These are phyloP conservation scores for Cladobotryum mycophilum DNA, from an alignment of 2,329 filamentous ascomycete species.

Conservation along the genomic window DNA sequence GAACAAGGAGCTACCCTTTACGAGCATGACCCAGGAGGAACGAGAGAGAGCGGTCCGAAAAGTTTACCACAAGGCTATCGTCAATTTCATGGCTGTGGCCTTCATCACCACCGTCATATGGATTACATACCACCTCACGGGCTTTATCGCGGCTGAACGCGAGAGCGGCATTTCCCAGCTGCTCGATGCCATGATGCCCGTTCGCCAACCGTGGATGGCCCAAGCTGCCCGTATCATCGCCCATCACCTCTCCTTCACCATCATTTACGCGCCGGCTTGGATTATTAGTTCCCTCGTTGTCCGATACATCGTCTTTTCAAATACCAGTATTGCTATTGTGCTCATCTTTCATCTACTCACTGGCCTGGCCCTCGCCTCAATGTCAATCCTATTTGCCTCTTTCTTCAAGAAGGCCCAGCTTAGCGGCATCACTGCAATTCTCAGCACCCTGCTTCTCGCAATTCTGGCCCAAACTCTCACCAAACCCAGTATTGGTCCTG, in stretches of 20 bases:
- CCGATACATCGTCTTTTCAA: constrained; percentile 56
- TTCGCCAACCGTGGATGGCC: constrained; percentile 64
- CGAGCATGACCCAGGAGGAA: constrained; percentile 63
- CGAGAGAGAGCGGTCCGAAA: constrained; percentile 59
- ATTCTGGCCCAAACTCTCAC: constrained; percentile 74
- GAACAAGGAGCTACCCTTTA: constrained; percentile 66
- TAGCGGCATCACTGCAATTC: constrained; percentile 72
- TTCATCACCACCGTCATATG: constrained; percentile 77
- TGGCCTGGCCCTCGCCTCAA: constrained; percentile 72
- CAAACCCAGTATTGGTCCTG: constrained; percentile 54
- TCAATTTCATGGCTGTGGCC: constrained; percentile 68
- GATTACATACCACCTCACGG: constrained; percentile 80
- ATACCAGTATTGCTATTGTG: constrained; percentile 59
- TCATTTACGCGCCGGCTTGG: constrained; percentile 79
- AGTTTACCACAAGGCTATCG: constrained; percentile 64
- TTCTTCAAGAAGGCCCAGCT: constrained; percentile 86
- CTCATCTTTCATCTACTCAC: constrained; percentile 68
- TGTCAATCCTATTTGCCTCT: constrained; percentile 72
- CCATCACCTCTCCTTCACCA: constrained; percentile 72
- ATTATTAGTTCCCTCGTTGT: constrained; percentile 65
- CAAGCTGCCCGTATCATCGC: constrained; percentile 73
- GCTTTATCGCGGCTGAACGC: constrained; percentile 77
- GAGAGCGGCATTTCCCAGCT: constrained; percentile 86
- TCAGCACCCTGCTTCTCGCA: constrained; percentile 67
- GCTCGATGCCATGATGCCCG: constrained; percentile 87